A percentile compares a stretch with the other conserved stretches of the same genome.
Evolutionary conservation across 164 flowering plant species (phyloP).

Genomic region (Tinospora cordifolia): DNA sequence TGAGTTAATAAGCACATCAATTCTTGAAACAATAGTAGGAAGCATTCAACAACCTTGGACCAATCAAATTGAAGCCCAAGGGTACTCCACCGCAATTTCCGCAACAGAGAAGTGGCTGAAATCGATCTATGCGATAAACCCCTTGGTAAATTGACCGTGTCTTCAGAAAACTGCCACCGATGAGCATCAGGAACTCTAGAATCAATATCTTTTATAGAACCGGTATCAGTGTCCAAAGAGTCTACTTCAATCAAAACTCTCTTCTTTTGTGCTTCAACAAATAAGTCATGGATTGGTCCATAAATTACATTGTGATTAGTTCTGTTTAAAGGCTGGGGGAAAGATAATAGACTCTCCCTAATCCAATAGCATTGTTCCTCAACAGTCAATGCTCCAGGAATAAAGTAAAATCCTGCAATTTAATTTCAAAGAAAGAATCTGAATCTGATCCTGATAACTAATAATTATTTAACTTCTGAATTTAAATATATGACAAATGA

Average conservation of each 20-base stretch:
- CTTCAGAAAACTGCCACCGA: constrained; percentile 47
- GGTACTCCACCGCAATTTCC: constrained; percentile 94
- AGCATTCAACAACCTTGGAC: constrained; percentile 66
- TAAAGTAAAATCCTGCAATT: constrained; percentile 77
- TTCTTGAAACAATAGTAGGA: not conserved
- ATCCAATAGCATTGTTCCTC: constrained; percentile 83
- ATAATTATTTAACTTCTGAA: not conserved
- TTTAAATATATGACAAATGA: not conserved
- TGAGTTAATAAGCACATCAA: not conserved
- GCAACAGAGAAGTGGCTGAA: constrained; percentile 55
- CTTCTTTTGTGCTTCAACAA: constrained; percentile 45
- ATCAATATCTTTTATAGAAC: constrained; percentile 12
- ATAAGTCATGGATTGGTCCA: constrained; percentile 62
- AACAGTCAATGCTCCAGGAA: constrained; percentile 72
- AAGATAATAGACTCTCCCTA: constrained; percentile 65
- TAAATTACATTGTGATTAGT: constrained; percentile 84
- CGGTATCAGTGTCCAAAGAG: constrained; percentile 11
- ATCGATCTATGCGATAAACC: constrained; percentile 41
- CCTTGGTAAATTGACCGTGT: constrained; percentile 18
- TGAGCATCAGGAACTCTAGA: constrained; percentile 18
- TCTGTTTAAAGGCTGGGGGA: constrained; percentile 94
- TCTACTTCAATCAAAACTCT: constrained; percentile 45
- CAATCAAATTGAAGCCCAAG: constrained; percentile 97
- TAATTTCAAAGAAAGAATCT: not conserved
- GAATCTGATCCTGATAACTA: no score